Conservation (phyloP, 495 filamentous ascomycete genomes). For the Rhypophila decipiens region DNA sequence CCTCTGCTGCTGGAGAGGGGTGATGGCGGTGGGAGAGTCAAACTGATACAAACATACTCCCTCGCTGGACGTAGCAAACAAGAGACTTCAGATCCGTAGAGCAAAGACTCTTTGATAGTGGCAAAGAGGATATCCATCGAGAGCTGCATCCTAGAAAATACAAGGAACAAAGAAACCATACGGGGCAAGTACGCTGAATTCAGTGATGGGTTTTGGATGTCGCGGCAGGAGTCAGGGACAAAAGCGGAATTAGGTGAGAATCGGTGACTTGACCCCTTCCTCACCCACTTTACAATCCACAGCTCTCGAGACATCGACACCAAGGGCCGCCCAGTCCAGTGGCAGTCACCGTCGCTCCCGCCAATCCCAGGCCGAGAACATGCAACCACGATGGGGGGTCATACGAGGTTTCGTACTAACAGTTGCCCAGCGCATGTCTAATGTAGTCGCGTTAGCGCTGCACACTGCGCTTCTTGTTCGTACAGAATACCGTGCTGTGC, state of each 20-base stretch:
- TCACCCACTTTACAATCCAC: neutral
- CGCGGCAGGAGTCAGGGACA: conserved; percentile 8
- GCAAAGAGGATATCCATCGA: no score
- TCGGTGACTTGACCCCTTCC: no score
- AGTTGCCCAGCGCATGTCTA: neutral
- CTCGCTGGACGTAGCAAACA: no score
- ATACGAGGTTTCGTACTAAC: conserved; percentile 4
- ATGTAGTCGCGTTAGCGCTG: neutral
- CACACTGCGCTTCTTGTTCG: neutral
- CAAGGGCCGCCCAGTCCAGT: neutral
- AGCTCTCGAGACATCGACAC: neutral
- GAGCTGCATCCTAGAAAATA: no score
- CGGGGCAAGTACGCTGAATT: no score
- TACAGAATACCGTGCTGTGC: no score
- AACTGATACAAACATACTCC: no score
- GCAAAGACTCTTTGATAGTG: no score
- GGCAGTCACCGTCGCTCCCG: neutral
- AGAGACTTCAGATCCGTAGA: no score
- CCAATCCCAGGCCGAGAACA: conserved; percentile 6
- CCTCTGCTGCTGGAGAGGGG: no score
- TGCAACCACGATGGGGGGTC: neutral
- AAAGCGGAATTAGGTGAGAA: neutral
- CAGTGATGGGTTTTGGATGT: conserved; percentile 6
- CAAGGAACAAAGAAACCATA: no score
- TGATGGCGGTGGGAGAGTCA: no score